Percentiles rank a stretch among this genome's conserved stretches.
phyloP scores from a whole-genome alignment of 495 filamentous ascomycete genomes.

The Parmelia sp. region DNA sequence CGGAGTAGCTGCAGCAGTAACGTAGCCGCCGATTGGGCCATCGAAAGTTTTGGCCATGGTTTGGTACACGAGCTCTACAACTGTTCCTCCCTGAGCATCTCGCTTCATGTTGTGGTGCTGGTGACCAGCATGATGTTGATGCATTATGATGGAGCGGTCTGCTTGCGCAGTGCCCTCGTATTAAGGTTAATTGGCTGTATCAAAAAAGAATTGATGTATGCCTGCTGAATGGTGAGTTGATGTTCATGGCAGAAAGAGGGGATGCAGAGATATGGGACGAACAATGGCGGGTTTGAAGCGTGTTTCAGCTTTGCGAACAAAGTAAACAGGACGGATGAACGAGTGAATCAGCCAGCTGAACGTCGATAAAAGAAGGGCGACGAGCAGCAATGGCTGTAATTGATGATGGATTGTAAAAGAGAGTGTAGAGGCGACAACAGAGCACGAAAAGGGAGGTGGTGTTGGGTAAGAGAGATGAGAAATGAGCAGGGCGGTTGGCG shows the following conservation, averaged over 20 bases:
- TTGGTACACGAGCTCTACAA: slow-evolving; percentile 47
- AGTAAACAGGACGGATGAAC: slow-evolving; percentile 16
- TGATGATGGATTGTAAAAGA: slow-evolving; percentile 4
- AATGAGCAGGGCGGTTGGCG: not conserved
- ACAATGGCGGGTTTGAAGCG: slow-evolving; percentile 10
- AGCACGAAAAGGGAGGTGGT: not conserved
- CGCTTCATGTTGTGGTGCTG: slow-evolving; percentile 26
- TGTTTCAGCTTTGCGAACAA: slow-evolving; percentile 19
- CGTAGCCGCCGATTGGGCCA: slow-evolving; percentile 50
- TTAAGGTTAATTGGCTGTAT: slow-evolving; percentile 7
- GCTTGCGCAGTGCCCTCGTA: slow-evolving; percentile 22
- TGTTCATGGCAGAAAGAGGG: not conserved
- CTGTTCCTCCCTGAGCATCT: slow-evolving; percentile 31
- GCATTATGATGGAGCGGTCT: slow-evolving; percentile 23
- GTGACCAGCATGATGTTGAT: slow-evolving; percentile 30
- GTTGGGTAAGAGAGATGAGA: not conserved
- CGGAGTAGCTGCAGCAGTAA: slow-evolving; percentile 36
- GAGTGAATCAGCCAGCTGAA: slow-evolving; percentile 24
- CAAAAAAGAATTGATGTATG: not conserved
- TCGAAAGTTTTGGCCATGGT: slow-evolving; percentile 51
- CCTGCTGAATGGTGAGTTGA: slow-evolving; percentile 2
- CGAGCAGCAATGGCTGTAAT: slow-evolving; percentile 28
- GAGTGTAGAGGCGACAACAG: not conserved
- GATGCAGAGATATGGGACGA: slow-evolving; percentile 11
- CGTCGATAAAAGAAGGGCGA: slow-evolving; percentile 40